Base-by-base conservation (phyloP, 768 basidiomycete genomes). In the Boletus reticulatus region DNA sequence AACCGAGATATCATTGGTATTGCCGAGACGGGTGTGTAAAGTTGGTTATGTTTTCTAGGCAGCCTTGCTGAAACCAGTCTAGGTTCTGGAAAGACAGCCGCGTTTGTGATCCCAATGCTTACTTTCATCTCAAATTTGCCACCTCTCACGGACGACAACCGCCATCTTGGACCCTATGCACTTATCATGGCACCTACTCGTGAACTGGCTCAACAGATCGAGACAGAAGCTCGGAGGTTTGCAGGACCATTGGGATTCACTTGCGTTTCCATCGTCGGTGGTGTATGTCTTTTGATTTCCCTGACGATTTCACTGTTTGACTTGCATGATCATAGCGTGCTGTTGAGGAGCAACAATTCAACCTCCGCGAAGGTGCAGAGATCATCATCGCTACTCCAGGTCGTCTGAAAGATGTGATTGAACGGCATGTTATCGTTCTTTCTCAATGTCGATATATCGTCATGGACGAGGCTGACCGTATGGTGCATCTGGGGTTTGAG, bases 391-490 rank as follows among this genome's bases (percentile, higher is more conserved):
- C 97, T 24, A 98, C 97, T 0, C 97, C 97, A 12, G 97, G 97
- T 76, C 94, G 97, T 74, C 80, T 99, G 17, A 97, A 97, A 73
- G 97, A 98, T 68, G 93, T 98, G 52, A 88, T 99, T 57, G 96
- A 99, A 74, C 86, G 94, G 20, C 92, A 90, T 70, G 93, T 98
- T 44, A 80, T 99, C 42, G 97, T 99, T 19, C 81, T 99, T 43
- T 89, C 91, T 8, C 97, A 99, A 72, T 98, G 97, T 72, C 92
- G 93, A 3, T 98, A 99, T 67, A 88, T 99, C 56, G 96, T 99
- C 62, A 97, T 99, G 97, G 97, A 99, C 71, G 97, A 99, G 78
- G 97, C 97, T 16, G 97, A 99, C 72, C 84, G 97, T 49, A 98
- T 99, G 97, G 95, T 99, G 58, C 87, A 95, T 67, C 85, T 98